Conservation (phyloP, 768 basidiomycete species). For the Arthromyces matolae region DNA sequence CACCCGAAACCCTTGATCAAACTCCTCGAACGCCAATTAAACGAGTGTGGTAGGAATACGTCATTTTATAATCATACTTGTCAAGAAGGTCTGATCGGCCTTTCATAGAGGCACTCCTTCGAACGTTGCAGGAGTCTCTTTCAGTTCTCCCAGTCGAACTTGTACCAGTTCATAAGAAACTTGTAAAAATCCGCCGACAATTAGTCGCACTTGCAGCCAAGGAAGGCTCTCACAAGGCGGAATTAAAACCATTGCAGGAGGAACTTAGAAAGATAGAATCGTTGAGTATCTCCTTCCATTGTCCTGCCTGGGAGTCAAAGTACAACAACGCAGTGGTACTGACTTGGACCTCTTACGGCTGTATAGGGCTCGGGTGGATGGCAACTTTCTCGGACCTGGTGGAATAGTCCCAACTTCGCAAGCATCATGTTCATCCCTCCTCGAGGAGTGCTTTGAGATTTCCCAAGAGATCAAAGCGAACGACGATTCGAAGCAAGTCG, state of each 20-base stretch:
- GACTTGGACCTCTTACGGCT: conserved; percentile 10
- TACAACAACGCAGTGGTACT: conserved; percentile 10
- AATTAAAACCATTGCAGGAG: conserved; percentile 86
- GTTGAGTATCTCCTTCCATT: conserved; percentile 58
- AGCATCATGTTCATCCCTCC: conserved; percentile 83
- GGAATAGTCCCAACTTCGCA: conserved; percentile 90
- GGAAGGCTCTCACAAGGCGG: conserved; percentile 78
- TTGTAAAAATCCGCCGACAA: conserved; percentile 85
- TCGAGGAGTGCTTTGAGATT: conserved; percentile 97
- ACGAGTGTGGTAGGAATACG: conserved; percentile 78
- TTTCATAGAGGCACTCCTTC: conserved; percentile 68
- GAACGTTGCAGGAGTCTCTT: conserved; percentile 77
- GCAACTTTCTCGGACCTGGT: conserved; percentile 90
- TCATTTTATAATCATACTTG: not conserved
- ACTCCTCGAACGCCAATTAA: conserved; percentile 85
- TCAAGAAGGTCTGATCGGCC: not conserved
- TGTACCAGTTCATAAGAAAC: conserved; percentile 82
- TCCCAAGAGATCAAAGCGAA: conserved; percentile 92
- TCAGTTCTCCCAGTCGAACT: conserved; percentile 88
- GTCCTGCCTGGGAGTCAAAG: conserved; percentile 19
- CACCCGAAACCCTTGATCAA: conserved; percentile 86
- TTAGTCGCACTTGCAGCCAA: conserved; percentile 86
- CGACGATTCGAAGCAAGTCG: conserved; percentile 86
- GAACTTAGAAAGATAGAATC: conserved; percentile 95
- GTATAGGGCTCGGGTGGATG: conserved; percentile 83